A percentile compares a stretch with the other conserved stretches of the same genome.
phyloP scores from a whole-genome alignment of 768 basidiomycete species.

The Russula sp. region DNA sequence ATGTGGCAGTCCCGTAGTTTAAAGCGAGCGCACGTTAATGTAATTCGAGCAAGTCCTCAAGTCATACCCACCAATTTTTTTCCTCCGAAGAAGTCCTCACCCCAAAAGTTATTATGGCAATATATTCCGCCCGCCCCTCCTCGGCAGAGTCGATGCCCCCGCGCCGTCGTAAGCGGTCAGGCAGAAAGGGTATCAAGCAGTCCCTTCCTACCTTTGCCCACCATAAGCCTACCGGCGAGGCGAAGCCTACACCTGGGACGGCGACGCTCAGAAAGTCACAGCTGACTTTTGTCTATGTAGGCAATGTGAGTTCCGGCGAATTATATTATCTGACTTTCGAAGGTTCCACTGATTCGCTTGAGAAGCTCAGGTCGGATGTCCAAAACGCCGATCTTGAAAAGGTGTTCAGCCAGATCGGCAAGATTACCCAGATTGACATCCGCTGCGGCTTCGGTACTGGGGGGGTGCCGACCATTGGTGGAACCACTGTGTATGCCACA shows the following conservation, averaged over 20 bases:
- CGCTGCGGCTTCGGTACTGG: conserved; percentile 33
- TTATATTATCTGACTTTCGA: conserved; percentile 26
- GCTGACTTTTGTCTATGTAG: conserved; percentile 45
- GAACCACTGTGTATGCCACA: conserved; percentile 11
- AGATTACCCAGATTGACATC: conserved; percentile 32
- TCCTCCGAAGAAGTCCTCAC: not conserved
- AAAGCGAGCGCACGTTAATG: not conserved
- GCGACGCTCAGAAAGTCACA: not conserved
- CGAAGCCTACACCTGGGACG: conserved; percentile 8
- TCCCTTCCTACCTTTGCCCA: not conserved
- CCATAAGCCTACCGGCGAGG: not conserved
- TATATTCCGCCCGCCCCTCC: conserved; percentile 3
- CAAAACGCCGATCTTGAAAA: conserved; percentile 31
- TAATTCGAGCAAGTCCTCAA: not conserved
- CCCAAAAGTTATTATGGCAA: not conserved
- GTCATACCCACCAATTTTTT: not conserved
- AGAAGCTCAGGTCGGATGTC: conserved; percentile 29
- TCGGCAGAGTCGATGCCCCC: not conserved
- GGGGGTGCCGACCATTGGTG: not conserved
- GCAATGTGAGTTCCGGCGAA: conserved; percentile 47
- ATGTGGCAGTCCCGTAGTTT: not conserved
- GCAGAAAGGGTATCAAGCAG: not conserved
- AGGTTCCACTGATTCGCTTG: not conserved
- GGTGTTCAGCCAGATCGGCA: conserved; percentile 37
- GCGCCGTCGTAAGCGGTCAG: not conserved